These are phyloP conservation scores for Atkinsonella hypoxylon DNA, from an alignment of 2,329 filamentous ascomycete species.

Conservation along the genomic window DNA sequence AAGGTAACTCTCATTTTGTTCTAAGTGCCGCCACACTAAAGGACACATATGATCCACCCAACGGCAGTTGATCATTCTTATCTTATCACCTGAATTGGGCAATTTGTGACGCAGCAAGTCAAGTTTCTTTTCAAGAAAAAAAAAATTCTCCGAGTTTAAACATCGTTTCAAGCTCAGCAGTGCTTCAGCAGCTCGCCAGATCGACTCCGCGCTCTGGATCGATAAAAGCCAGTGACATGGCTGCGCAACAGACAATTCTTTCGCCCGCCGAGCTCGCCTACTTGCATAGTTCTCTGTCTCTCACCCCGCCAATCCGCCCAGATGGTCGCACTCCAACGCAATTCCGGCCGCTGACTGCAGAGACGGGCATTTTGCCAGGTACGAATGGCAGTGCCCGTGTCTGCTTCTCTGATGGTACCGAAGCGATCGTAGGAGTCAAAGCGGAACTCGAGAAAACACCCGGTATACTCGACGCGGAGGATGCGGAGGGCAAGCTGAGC, in stretches of 20 bases:
- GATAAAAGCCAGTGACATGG: conserved; percentile 31
- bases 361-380: conserved; percentile 78
- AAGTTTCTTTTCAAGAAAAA: conserved; percentile 5
- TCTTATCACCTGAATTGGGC: conserved; percentile 1
- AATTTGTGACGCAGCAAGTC: conserved; percentile 2
- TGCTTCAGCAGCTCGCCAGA: not conserved
- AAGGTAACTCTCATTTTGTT: not conserved
- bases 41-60: not conserved
- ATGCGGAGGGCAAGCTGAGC: conserved; percentile 9
- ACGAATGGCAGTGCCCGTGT: conserved; percentile 89
- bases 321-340: conserved; percentile 74
- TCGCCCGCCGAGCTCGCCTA: conserved; percentile 95
- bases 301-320: conserved; percentile 73
- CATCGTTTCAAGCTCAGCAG: not conserved
- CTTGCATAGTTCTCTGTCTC: conserved; percentile 75
- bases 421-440: conserved; percentile 92
- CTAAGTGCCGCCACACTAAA: not conserved
- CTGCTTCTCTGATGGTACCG: conserved; percentile 88
- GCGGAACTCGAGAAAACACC: conserved; percentile 75
- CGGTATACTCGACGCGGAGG: conserved; percentile 15
- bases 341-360: conserved; percentile 82
- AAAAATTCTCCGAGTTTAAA: not conserved
- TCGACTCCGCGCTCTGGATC: not conserved
- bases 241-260: conserved; percentile 61
- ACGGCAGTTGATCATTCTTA: not conserved